Conservation (phyloP, 768 basidiomycete species). For the Pleurotus pulmonarius region DNA sequence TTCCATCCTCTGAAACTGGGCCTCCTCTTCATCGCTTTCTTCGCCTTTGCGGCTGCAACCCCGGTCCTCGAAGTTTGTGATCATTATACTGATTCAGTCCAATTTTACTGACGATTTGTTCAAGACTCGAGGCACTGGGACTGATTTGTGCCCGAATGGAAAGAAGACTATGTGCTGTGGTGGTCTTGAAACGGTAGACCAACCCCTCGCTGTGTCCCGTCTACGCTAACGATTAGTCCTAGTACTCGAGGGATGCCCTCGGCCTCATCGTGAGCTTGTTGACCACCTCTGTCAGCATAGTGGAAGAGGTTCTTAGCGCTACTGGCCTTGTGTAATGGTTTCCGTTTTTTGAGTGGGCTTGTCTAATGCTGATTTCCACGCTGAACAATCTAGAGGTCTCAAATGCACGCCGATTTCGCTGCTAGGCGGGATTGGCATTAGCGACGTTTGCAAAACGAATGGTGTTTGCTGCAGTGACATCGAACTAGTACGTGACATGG, state of each 20-base stretch:
- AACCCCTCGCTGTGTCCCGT: too few species aligned
- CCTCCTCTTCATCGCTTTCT: slow-evolving; percentile 12
- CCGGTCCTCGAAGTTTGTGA: slow-evolving; percentile 16
- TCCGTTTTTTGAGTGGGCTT: not conserved
- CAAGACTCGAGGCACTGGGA: slow-evolving; percentile 7
- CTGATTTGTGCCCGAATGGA: slow-evolving; percentile 15
- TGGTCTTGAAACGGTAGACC: not conserved
- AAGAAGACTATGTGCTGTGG: slow-evolving; percentile 4
- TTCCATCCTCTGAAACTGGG: not conserved
- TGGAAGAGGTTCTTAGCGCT: slow-evolving; percentile 11
- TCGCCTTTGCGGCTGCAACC: slow-evolving; percentile 18
- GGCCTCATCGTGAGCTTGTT: not conserved
- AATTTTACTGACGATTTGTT: not conserved
- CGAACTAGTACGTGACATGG: slow-evolving; percentile 17
- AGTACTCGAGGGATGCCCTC: not conserved
- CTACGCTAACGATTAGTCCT: not conserved
- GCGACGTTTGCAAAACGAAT: slow-evolving; percentile 21
- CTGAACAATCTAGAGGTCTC: slow-evolving; percentile 16
- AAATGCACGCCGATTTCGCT: slow-evolving; percentile 27
- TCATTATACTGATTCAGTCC: not conserved
- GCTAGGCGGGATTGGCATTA: slow-evolving; percentile 12
- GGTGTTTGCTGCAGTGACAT: slow-evolving; percentile 38
- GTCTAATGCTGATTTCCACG: not conserved
- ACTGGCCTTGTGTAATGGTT: slow-evolving; percentile 23
- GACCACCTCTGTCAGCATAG: not conserved